phyloP scores from a whole-genome alignment of 2,329 filamentous ascomycete genomes.

The Nigrospora oryzae region DNA sequence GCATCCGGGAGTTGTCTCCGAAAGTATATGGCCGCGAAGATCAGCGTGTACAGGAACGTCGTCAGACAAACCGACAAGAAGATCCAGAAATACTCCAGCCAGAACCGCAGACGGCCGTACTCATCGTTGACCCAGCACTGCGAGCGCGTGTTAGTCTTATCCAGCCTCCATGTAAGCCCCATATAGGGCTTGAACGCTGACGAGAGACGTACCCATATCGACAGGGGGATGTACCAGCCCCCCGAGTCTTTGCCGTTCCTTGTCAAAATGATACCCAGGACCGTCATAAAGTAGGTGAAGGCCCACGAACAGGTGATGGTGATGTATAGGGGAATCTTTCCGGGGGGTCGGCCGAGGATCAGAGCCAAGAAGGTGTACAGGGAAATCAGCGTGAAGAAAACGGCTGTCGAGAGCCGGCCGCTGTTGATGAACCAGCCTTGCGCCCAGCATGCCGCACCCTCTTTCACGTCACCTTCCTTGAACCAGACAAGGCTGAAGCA shows the following conservation, averaged over 20 bases:
- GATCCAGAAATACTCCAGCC: constrained; percentile 56
- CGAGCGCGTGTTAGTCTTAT: neutral
- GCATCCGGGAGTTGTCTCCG: constrained; percentile 13
- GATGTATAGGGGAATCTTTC: too few relatives aligned
- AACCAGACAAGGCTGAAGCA: neutral
- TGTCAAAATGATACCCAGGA: neutral
- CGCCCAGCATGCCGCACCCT: neutral
- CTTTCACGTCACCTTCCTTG: neutral
- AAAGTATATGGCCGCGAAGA: constrained; percentile 23
- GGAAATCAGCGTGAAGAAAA: neutral
- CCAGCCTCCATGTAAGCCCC: neutral
- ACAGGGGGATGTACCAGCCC: constrained; percentile 53
- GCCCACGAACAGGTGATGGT: neutral
- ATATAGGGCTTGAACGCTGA: too few relatives aligned
- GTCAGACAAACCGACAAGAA: constrained; percentile 29
- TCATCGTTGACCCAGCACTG: constrained; percentile 53
- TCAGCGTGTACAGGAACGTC: constrained; percentile 23
- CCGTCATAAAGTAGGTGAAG: neutral
- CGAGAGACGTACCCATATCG: constrained; percentile 2
- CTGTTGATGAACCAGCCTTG: neutral
- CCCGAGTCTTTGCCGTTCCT: constrained; percentile 42
- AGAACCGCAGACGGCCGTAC: constrained; percentile 43
- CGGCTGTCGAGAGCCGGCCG: neutral
- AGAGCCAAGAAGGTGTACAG: neutral
- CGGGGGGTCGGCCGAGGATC: neutral